Evolutionary conservation across 148 eudicot genomes (phyloP), one percentile per base, ranked within the genome.

Genomic region (Beta vulgaris): DNA sequence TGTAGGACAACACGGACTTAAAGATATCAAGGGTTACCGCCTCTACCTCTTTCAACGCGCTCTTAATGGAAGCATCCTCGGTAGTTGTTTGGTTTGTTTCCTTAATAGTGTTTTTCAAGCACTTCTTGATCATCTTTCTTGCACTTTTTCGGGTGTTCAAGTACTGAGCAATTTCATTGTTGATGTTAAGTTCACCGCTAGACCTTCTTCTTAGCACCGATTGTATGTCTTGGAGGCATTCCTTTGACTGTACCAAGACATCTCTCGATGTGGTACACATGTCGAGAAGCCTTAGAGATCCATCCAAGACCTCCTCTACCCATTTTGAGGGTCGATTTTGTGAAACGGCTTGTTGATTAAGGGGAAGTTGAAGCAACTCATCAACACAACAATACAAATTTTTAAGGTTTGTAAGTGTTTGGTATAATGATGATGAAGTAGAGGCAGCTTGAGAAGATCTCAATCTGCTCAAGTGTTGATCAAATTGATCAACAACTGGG

Each of bases 261-360:
- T 82, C 81, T 59, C 72, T 79, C 6, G 72, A 51, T 6, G 67
- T 55, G 11, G 66, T 54, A 40, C 85, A 82, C 0, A 71, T n/a
- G 72, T 86, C 86, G n/a, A 86, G 53, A 11, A 83, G 71, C 75
- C 62, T 72, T 26, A 82, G 63, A 68, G 80, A 74, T 14, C 78
- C 82, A n/a, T 79, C 82, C 57, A 79, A 66, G 11, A 69, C 26
- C 29, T 48, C 65, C 23, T 80, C 77, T 2, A 26, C 58, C 67
- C 66, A 74, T 37, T 62, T 80, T 28, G 46, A 35, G 2, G 69
- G 55, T n/a, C 21, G n/a, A 25, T 37, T 71, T 72, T 69, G 70
- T 10, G 60, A 36, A 7, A 79, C 13, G 23, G 32, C 21, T 53
- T 82, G 78, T 70, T 73, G 73, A 29, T 53, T 73, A 6, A 63